Percentiles rank a stretch among this genome's conserved stretches.
Conservation (phyloP, 2,329 filamentous ascomycete species). For the Fusarium sublunatum region DNA sequence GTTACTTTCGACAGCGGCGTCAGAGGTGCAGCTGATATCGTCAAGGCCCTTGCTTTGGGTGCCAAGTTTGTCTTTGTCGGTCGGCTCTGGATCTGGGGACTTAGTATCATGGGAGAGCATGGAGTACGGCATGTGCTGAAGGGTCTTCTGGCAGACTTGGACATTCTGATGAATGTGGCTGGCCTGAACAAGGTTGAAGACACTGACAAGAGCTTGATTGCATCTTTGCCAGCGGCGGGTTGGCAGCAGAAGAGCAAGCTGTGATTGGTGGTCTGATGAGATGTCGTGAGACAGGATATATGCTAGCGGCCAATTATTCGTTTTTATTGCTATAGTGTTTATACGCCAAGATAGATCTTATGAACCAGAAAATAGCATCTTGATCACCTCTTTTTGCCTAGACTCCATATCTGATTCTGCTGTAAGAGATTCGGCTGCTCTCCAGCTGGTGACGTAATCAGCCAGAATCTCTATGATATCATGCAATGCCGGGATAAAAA, state of each 20-base stretch:
- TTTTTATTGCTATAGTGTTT: no score
- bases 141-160: constrained; percentile 8
- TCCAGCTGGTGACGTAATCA: constrained; percentile 19
- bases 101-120: constrained; percentile 25
- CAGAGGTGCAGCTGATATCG: constrained; percentile 23
- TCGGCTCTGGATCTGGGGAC: constrained; percentile 21
- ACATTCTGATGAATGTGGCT: constrained; percentile 14
- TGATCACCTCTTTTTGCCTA: no score
- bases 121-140: constrained; percentile 21
- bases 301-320: no score
- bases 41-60: constrained; percentile 26
- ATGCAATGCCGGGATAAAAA: background rate
- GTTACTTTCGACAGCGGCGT: constrained; percentile 25
- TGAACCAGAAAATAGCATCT: no score
- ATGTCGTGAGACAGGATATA: no score
- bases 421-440: no score
- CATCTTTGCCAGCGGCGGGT: background rate
- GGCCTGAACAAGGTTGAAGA: constrained; percentile 7
- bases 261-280: background rate
- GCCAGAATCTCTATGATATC: constrained; percentile 12
- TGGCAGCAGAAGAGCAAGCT: constrained; percentile 3
- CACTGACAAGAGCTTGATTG: constrained; percentile 8
- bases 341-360: no score
- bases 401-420: no score
- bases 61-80: constrained; percentile 27